A percentile compares a stretch with the other conserved stretches of the same genome.
Evolutionary conservation across 805 yeast genomes (phyloP).

Genomic region (Tetrapisispora pingtungensis): DNA sequence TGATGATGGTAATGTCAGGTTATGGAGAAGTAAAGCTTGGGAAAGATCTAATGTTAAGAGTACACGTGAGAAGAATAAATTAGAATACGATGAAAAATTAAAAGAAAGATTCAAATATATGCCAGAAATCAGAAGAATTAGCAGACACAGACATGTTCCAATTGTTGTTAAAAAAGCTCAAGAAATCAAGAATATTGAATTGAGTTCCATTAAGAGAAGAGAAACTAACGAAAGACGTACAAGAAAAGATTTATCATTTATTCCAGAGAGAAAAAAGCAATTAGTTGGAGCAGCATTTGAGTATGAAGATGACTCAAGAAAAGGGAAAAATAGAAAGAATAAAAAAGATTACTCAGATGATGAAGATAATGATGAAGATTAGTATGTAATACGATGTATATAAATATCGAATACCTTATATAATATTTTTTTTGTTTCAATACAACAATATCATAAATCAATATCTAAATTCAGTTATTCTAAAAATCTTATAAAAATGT

Average conservation of each 20-base stretch:
- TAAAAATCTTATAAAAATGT: no score
- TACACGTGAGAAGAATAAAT: slow-evolving; percentile 64
- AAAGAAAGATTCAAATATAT: slow-evolving; percentile 87
- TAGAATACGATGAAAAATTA: slow-evolving; percentile 85
- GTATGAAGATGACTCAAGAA: slow-evolving; percentile 29
- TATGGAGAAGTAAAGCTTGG: slow-evolving; percentile 86
- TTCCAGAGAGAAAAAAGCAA: slow-evolving; percentile 76
- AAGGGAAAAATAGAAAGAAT: slow-evolving; percentile 7
- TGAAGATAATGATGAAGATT: not conserved
- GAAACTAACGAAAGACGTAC: slow-evolving; percentile 78
- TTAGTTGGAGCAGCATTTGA: slow-evolving; percentile 71
- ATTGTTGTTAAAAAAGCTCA: slow-evolving; percentile 76
- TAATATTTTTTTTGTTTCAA: not conserved
- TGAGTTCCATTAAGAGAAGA: slow-evolving; percentile 63
- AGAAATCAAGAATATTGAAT: slow-evolving; percentile 72
- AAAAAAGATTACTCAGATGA: slow-evolving; percentile 6
- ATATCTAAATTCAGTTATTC: no score
- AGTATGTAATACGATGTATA: not conserved
- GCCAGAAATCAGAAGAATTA: slow-evolving; percentile 90
- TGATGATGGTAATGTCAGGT: slow-evolving; percentile 89
- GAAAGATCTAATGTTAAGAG: slow-evolving; percentile 78
- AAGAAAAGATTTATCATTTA: slow-evolving; percentile 49
- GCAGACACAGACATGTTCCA: slow-evolving; percentile 90
- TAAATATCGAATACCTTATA: not conserved
- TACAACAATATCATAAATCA: not conserved